Evolutionary conservation across 139 green algal species (phyloP).

Genomic region (Mychonastes homosphaera): DNA sequence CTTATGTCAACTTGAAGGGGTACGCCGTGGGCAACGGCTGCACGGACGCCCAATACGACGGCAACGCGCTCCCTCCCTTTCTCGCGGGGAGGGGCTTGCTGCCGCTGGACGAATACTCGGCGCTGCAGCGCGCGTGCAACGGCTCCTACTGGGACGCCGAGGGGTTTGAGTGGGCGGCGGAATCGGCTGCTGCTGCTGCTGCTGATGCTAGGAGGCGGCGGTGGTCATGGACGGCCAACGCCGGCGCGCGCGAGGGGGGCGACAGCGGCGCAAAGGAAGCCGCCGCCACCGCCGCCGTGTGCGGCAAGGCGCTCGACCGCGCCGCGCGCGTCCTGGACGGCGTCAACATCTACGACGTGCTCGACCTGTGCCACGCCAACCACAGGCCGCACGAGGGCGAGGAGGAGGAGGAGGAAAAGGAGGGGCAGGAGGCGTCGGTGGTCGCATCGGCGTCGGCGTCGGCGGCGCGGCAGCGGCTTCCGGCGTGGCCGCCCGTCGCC

Average conservation of each 20-base stretch:
- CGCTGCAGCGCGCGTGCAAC: constrained; percentile 24
- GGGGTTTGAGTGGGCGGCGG: neutral
- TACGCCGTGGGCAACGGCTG: constrained; percentile 69
- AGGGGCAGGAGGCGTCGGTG: neutral
- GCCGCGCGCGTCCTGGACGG: constrained; percentile 6
- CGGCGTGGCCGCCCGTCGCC: neutral
- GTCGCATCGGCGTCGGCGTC: neutral
- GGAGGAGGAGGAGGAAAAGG: constrained; percentile 12
- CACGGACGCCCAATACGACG: constrained; percentile 53
- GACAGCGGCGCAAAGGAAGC: no score
- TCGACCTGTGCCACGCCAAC: constrained; percentile 36
- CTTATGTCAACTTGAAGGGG: constrained; percentile 57
- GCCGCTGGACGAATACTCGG: neutral
- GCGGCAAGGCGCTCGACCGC: neutral
- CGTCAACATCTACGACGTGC: constrained; percentile 48
- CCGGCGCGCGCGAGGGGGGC: no score
- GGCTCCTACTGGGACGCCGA: constrained; percentile 30
- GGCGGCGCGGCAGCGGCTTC: neutral
- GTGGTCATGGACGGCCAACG: neutral
- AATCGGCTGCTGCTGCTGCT: neutral
- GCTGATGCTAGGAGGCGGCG: neutral
- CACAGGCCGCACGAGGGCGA: neutral
- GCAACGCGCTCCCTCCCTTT: constrained; percentile 55
- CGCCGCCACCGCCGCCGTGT: neutral
- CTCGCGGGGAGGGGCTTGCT: neutral